Base-by-base conservation (phyloP, 140 eudicot species). In the Anethum foeniculum region DNA sequence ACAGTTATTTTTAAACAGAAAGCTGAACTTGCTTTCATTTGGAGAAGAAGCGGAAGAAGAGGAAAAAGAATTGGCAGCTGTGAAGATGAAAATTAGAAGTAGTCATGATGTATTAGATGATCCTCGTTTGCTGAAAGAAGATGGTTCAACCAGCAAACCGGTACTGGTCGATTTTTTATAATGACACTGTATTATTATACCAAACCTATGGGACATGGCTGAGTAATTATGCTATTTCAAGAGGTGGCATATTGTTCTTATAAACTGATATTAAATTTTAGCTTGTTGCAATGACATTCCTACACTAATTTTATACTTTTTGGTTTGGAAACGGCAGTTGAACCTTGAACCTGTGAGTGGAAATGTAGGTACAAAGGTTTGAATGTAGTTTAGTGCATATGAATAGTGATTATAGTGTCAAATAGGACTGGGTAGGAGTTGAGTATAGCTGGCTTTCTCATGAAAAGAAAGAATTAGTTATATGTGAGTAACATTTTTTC, bases 31-130 rank as follows among this genome's bases (percentile, higher is more conserved):
- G 86, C 92, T 94, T 80, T 94, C 98, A 62, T 94, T 94, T 84
- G 97, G 98, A 71, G 98, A 94, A 83, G 98, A 94, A 90, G 98
- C 98, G 15, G 86, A 94, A 88, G 96, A 94, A 82, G 98, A 94
- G 89, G 97, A 92, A 85, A 92, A 85, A 81, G 97, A 89, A 83
- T 77, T 92, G 77, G 90, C 92, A 71, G 88, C 88, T 79, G 92
- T 87, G 58, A 90, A 89, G 84, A 81, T 71, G 23, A 90, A 84
- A 80, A 94, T 94, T 81, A 92, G 80, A 79, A 94, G 98, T 69
- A 94, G 98, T 67, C 98, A 94, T 77, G 98, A 94, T 88, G 97
- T 94, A 34, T 84, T 94, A 86, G 82, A 94, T 85, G 97, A 94
- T 90, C 98, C 97, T 75, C 96, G 97, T 58, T 93, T 94, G 67